Evolutionary conservation across 257 asterid species (phyloP), one percentile per base, ranked within the genome.

Genomic region (Forsythia viridissima): DNA sequence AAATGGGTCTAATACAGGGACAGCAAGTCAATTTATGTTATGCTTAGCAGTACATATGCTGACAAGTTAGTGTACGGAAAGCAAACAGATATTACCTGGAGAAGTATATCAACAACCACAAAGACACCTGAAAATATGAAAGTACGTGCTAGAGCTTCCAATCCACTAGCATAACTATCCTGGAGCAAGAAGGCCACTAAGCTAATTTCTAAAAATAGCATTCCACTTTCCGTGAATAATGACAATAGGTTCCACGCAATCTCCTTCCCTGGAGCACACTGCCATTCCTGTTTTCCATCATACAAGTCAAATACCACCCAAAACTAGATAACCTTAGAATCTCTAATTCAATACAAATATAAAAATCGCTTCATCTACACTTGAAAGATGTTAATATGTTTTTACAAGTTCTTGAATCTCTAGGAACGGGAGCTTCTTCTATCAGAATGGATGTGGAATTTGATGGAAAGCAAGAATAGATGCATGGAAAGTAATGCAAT

Each of bases 171-270:
- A 72, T 90, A 91, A 80, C 90, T 92, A 41, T 92, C 97, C 84
- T 92, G 91, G 81, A 95, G 98, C 81, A 95, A 87, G 86, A 95
- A 95, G 5, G 92, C 91, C 74, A 92, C 83, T 74, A 92, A 84
- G 87, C 97, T 93, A 52, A 91, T 85, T 81, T 95, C 98, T 72
- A 95, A 83, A 78, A 88, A 87, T 40, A 93, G 85, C 94, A 95
- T 88, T 71, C 89, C 93, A 48, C 91, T 88, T 79, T 89, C 89
- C 24, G 97, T 90, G 76, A 86, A 83, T 69, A 95, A 72, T 6
- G 99, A 92, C 84, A 95, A 81, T 44, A 93, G 82, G 82, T 92
- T 92, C 98, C 98, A 95, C 73, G 92, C 83, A 81, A 84, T 81
- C 20, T 83, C 88, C 89, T 85, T 94, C 79, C 85, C 97, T 79